phyloP scores from a whole-genome alignment of 768 basidiomycete species.

The Boletus rufocinnamomeus region DNA sequence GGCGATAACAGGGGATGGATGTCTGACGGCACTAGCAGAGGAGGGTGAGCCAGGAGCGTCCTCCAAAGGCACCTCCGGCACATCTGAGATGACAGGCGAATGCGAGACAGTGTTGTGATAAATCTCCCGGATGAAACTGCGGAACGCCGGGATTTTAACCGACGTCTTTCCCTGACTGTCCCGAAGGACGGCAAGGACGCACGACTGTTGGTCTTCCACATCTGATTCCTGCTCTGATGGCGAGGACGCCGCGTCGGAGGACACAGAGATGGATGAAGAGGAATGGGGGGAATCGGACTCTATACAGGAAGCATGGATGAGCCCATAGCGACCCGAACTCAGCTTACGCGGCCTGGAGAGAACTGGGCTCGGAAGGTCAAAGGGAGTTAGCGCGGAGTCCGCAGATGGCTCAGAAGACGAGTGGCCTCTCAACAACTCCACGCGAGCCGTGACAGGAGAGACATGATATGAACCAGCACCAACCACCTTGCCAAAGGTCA shows the following conservation, averaged over 20 bases:
- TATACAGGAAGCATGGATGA: conserved; percentile 39
- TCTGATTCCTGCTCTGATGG: conserved; percentile 50
- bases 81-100: conserved; percentile 15
- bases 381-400: conserved; percentile 4
- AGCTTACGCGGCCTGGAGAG: conserved; percentile 33
- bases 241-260: conserved; percentile 36
- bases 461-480: conserved; percentile 62
- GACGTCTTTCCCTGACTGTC: conserved; percentile 17
- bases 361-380: conserved; percentile 34
- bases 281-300: conserved; percentile 31
- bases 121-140: conserved; percentile 34
- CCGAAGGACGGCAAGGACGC: conserved; percentile 16
- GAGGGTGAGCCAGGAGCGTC: conserved; percentile 15
- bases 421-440: conserved; percentile 47
- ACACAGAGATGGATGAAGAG: conserved; percentile 45
- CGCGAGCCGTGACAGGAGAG: conserved; percentile 59
- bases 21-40: conserved; percentile 1
- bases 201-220: conserved; percentile 47
- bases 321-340: conserved; percentile 63
- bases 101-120: conserved; percentile 15
- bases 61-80: conserved; percentile 12
- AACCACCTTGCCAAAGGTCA: conserved; percentile 80
- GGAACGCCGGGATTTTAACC: conserved; percentile 36
- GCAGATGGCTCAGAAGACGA: conserved; percentile 23
- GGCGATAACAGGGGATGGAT: conserved; percentile 20